Base-by-base conservation (phyloP, 768 basidiomycete species). In the Termitomyces sp. region DNA sequence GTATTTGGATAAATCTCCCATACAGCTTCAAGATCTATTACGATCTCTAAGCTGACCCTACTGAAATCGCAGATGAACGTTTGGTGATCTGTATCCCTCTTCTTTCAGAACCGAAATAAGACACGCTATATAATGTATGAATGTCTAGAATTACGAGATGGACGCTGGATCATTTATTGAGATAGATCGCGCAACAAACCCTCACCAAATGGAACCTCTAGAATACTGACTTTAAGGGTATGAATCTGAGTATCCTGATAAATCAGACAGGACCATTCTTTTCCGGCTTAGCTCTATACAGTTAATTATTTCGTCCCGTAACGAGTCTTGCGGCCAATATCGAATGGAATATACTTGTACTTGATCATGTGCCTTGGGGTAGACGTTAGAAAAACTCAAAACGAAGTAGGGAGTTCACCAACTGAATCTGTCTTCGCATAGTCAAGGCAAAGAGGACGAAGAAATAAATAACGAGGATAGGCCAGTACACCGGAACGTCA, bases 401-500 rank as follows among this genome's bases (percentile, higher is more conserved):
- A 46, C 39, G 22, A 16, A 31, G 44, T 31, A 18, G 51, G 3
- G 10, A 22, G 4, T 52, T 18, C 29, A 81, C 94, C 66, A 70
- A 96, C 94, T 93, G 92, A 63, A 98, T 94, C 73, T 98, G 94
- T 60, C 94, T 78, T 61, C 94, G 83, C 93, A 99, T 96, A 4
- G 96, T 98, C 64, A 98, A 77, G 22, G 91, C 83, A 69, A 98
- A 98, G 55, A 98, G 81, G 44, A 94, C 88, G 72, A 90, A 90
- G 80, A 98, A 99, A 77, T 99, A 99, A 57, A 98, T 78, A 65
- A 98, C 86, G 55, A 99, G 84, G 72, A 99, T 98, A 8, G 97
- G 97, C 95, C 97, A 98, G 76, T 97, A 98, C 24, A 98, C 97
- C 7, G 97, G 96, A 22, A 99, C 90, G 70, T 98, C 95, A 64